Evolutionary conservation across 2,329 filamentous ascomycete species (phyloP), one percentile per base, ranked within the genome.

Genomic region (Trichophyton equinum): DNA sequence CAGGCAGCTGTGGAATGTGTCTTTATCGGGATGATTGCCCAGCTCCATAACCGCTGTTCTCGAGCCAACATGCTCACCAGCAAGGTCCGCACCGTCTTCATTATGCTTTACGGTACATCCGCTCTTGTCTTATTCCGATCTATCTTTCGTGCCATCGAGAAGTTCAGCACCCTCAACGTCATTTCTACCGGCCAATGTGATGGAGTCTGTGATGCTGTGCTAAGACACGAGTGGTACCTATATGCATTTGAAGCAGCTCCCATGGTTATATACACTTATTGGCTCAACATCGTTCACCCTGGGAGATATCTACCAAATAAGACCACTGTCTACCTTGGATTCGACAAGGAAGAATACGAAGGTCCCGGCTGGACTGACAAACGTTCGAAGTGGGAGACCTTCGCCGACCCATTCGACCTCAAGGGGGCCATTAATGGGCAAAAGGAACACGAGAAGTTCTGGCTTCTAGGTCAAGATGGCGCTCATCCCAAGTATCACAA

Each of bases 231-330:
- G 51, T 75, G 72, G 72, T 74, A 69, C 33, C 61, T 75, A 6
- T 74, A 70, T 61, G 68, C 64, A 11, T 73, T 74, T 59, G 73
- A 75, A 59, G 69, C 69, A 1, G 71, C 70, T 0, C 70, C 69
- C 0, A 73, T 74, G 68, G 63, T 72, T 13, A 57, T 74, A 0
- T 74, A 69, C 27, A 72, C 70, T 1, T 69, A 66, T 25, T 74
- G 70, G 70, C 63, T 74, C 7, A 73, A 72, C 25, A 13, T 72
- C n/a, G 62, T 74, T 30, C 73, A 74, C 61, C 72, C 72, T 4
- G 72, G 71, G n/a, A 65, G 66, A 36, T 67, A 66, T 53, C 62
- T 75, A 27, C 71, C 72, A 4, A 60, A 61, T 11, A 57, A 70
- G 22, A 67, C 67, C 27, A 66, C 58, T 1, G 65, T 64, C 2